A percentile compares a stretch with the other conserved stretches of the same genome.
These are phyloP conservation scores for Articulospora tetracladia DNA, from an alignment of 495 filamentous ascomycete genomes.

Conservation along the genomic window DNA sequence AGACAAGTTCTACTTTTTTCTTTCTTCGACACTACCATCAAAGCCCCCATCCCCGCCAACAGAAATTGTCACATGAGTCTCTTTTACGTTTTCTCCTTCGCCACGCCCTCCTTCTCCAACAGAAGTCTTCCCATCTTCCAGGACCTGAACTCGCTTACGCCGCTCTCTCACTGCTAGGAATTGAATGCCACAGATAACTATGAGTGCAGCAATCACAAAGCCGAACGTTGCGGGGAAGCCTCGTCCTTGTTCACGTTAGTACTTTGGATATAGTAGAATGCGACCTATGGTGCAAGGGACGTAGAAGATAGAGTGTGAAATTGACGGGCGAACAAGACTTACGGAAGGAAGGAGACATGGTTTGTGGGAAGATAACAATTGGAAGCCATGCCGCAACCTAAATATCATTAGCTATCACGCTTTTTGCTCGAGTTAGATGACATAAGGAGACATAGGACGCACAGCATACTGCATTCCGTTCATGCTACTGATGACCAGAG, in stretches of 20 bases:
- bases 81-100: background rate
- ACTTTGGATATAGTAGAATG: background rate
- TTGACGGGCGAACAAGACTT: background rate
- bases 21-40: too few relatives aligned
- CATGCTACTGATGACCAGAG: slow-evolving; percentile 38
- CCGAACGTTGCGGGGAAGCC: slow-evolving; percentile 29
- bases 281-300: background rate
- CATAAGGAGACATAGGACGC: background rate
- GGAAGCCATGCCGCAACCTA: slow-evolving; percentile 29
- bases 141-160: background rate
- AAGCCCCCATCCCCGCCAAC: too few relatives aligned
- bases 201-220: slow-evolving; percentile 24
- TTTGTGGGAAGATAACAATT: slow-evolving; percentile 28
- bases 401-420: background rate
- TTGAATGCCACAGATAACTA: slow-evolving; percentile 23
- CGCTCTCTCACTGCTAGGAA: slow-evolving; percentile 7
- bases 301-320: background rate
- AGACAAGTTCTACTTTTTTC: too few relatives aligned
- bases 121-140: too few relatives aligned
- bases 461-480: slow-evolving; percentile 15
- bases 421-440: background rate
- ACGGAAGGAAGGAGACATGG: slow-evolving; percentile 18
- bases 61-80: too few relatives aligned
- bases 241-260: slow-evolving; percentile 14
- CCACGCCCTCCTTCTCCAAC: too few relatives aligned